Percentiles rank a stretch among this genome's conserved stretches.
These are phyloP conservation scores for Ilyonectria destructans DNA, from an alignment of 2,329 filamentous ascomycete species.

Conservation along the genomic window DNA sequence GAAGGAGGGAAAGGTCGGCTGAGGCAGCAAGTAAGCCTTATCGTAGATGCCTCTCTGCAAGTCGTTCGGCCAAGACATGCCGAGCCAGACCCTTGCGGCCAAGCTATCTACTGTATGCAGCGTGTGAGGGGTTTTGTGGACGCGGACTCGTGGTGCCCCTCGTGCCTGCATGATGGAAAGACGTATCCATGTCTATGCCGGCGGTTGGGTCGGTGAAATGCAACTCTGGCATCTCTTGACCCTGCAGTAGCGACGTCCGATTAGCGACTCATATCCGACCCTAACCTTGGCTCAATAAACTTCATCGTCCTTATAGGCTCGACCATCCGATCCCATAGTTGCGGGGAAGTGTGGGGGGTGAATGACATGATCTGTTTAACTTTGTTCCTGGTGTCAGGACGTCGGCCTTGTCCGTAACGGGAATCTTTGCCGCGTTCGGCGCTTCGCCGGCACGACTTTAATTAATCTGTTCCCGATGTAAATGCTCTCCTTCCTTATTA, in stretches of 20 bases:
- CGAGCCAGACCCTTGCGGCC: no score
- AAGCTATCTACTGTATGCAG: background rate
- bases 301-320: background rate
- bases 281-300: background rate
- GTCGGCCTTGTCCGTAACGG: constrained; percentile 14
- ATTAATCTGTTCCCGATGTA: constrained; percentile 7
- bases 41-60: no score
- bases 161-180: background rate
- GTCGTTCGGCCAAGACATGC: no score
- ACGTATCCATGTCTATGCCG: background rate
- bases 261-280: background rate
- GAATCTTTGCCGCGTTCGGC: constrained; percentile 18
- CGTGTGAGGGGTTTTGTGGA: background rate
- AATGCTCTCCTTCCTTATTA: constrained; percentile 1
- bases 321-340: background rate
- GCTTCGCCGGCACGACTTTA: constrained; percentile 14
- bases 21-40: background rate
- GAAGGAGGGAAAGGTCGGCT: background rate
- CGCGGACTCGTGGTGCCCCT: background rate
- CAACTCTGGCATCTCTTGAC: background rate
- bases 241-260: background rate
- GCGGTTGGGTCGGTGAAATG: background rate
- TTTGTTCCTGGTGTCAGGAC: constrained; percentile 9
- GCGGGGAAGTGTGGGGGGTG: constrained; percentile 5
- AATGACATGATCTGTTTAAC: constrained; percentile 2